Percentiles rank a stretch among this genome's conserved stretches.
These are phyloP conservation scores for Escovopsis weberi DNA, from an alignment of 2,329 filamentous ascomycete genomes.

Conservation along the genomic window DNA sequence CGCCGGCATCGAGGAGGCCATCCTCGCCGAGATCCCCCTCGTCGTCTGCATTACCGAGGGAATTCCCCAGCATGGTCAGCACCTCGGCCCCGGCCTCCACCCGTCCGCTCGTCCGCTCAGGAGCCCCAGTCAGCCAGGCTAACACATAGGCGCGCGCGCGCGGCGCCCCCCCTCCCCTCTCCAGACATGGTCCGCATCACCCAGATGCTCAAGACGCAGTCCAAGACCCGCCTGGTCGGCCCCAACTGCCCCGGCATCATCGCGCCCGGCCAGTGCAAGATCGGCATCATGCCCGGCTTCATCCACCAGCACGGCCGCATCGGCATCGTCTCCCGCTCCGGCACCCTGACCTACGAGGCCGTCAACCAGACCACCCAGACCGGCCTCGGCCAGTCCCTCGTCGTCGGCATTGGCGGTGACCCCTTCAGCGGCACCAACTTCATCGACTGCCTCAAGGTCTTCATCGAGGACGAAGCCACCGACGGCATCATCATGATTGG, in stretches of 20 bases:
- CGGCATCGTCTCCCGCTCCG: slow-evolving; percentile 95
- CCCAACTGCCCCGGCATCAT: slow-evolving; percentile 99
- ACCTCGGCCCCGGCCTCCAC: slow-evolving; percentile 4
- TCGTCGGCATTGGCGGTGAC: slow-evolving; percentile 96
- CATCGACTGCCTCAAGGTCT: slow-evolving; percentile 97
- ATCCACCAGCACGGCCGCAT: slow-evolving; percentile 99
- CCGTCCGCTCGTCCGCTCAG: slow-evolving; percentile 5
- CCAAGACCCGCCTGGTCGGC: slow-evolving; percentile 90
- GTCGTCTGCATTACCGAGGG: slow-evolving; percentile 97
- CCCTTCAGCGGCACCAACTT: slow-evolving; percentile 99
- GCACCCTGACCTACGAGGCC: slow-evolving; percentile 97
- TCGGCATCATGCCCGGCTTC: slow-evolving; percentile 98
- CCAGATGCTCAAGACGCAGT: slow-evolving; percentile 92
- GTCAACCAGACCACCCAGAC: slow-evolving; percentile 98
- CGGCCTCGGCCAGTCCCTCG: slow-evolving; percentile 92
- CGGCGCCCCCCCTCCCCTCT: not conserved
- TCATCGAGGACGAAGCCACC: slow-evolving; percentile 89
- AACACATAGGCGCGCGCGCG: not conserved
- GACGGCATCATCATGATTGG: slow-evolving; percentile 99
- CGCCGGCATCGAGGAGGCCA: slow-evolving; percentile 90
- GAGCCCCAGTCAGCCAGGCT: slow-evolving; percentile 1
- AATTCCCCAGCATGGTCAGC: slow-evolving; percentile 86
- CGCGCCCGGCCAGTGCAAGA: slow-evolving; percentile 92
- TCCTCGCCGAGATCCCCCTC: slow-evolving; percentile 82
- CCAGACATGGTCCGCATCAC: slow-evolving; percentile 98